phyloP scores from a whole-genome alignment of 176 grass and related monocot species.

The Miscanthus lutarioriparius region DNA sequence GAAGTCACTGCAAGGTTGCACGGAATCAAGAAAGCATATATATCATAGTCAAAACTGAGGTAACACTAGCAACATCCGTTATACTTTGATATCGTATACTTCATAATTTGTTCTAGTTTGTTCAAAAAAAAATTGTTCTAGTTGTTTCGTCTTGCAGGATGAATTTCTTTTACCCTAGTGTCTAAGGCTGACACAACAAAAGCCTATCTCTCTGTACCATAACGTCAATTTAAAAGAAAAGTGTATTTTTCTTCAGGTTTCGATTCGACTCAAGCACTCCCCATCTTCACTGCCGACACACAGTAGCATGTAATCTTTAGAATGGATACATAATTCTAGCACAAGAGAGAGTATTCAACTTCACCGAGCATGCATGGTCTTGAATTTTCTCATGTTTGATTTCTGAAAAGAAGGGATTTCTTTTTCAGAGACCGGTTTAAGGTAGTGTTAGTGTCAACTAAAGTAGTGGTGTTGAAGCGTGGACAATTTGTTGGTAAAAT shows the following conservation, averaged over 20 bases:
- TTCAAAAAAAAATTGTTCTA: no score
- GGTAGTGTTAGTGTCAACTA: no score
- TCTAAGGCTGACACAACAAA: neutral
- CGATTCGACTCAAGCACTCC: no score
- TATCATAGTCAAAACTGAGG: neutral
- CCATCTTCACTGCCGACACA: no score
- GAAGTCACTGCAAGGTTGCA: conserved; percentile 3
- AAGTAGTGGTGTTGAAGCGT: no score
- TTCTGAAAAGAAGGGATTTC: no score
- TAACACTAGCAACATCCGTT: neutral
- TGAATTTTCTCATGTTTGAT: no score
- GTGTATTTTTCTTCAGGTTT: neutral
- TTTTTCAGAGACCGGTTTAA: no score
- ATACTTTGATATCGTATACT: neutral
- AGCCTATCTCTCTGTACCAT: neutral
- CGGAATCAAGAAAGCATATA: neutral
- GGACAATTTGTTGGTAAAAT: no score
- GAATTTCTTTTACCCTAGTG: no score
- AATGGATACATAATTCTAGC: neutral
- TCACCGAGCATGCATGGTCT: no score
- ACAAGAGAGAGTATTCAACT: neutral
- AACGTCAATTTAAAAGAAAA: neutral
- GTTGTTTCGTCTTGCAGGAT: neutral
- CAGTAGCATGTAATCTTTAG: neutral
- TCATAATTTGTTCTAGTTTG: no score